These are phyloP conservation scores for Bombardia bombarda DNA, from an alignment of 495 filamentous ascomycete genomes.

Conservation along the genomic window DNA sequence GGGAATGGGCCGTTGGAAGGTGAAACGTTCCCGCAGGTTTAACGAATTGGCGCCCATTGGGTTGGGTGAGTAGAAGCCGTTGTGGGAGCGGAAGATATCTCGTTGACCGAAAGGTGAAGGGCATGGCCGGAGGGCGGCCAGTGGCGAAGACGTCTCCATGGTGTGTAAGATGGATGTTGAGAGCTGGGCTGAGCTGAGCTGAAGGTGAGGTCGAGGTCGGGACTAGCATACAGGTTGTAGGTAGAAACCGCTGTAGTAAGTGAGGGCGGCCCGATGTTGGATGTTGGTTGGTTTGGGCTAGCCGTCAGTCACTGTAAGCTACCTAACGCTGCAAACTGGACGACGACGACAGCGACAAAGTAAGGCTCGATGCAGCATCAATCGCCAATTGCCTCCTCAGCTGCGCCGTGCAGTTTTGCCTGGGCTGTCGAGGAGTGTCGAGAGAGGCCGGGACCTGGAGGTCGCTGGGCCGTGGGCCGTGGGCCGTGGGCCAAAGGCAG, in stretches of 20 bases:
- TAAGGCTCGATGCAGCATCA: too few species aligned
- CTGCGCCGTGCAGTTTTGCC: not conserved
- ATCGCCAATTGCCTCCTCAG: not conserved
- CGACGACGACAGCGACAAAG: too few species aligned
- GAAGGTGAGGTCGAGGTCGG: not conserved
- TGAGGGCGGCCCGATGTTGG: too few species aligned
- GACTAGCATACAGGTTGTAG: not conserved
- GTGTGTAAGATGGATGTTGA: not conserved
- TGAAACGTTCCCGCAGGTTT: constrained; percentile 57
- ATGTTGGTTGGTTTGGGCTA: too few species aligned
- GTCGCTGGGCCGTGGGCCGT: constrained; percentile 14
- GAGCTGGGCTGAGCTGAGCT: not conserved
- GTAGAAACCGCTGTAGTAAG: not conserved
- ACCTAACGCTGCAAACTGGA: constrained; percentile 13
- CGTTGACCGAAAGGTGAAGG: constrained; percentile 44
- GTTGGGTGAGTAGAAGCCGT: too few species aligned
- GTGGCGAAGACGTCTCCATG: constrained; percentile 91
- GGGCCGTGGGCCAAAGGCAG: not conserved
- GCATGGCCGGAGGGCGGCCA: constrained; percentile 87
- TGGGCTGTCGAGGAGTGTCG: too few species aligned
- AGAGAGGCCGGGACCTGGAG: not conserved
- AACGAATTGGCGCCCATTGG: too few species aligned
- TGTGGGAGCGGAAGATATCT: constrained; percentile 35
- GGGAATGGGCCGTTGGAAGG: constrained; percentile 25
- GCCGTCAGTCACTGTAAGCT: constrained; percentile 14